Conservation (phyloP, 2,329 filamentous ascomycete genomes). For the Curvularia sp. region DNA sequence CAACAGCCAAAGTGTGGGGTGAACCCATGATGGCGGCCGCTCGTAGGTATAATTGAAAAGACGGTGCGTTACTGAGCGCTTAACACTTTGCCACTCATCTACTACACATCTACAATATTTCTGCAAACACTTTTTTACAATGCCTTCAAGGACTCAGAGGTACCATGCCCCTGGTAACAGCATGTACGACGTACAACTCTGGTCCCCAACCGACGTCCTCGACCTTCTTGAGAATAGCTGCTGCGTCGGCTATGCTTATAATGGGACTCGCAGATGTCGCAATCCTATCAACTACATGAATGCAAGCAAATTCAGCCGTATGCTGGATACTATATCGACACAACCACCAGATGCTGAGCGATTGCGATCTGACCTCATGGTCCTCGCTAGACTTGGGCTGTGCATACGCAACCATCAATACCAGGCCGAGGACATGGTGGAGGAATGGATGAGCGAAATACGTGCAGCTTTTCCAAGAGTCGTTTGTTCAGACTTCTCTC, state of each 20-base stretch:
- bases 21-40: not conserved
- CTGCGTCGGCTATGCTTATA: conserved; percentile 22
- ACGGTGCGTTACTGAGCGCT: not conserved
- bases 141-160: not conserved
- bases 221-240: conserved; percentile 12
- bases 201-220: conserved; percentile 20
- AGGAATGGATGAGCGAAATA: conserved; percentile 9
- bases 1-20: not conserved
- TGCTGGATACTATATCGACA: conserved; percentile 11
- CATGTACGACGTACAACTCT: conserved; percentile 3
- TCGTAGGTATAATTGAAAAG: not conserved
- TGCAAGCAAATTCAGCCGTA: not conserved
- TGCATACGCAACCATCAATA: conserved; percentile 9
- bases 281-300: conserved; percentile 1
- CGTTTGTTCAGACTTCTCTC: not conserved
- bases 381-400: conserved; percentile 20
- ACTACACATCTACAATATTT: not conserved
- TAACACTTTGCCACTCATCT: not conserved
- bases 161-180: not conserved
- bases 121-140: not conserved
- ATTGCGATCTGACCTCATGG: conserved; percentile 14
- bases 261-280: conserved; percentile 18
- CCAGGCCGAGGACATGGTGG: conserved; percentile 9
- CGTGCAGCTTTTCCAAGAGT: conserved; percentile 9
- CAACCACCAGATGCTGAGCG: conserved; percentile 15